These are phyloP conservation scores for Xylaria nigripes DNA, from an alignment of 495 filamentous ascomycete genomes.

Conservation along the genomic window DNA sequence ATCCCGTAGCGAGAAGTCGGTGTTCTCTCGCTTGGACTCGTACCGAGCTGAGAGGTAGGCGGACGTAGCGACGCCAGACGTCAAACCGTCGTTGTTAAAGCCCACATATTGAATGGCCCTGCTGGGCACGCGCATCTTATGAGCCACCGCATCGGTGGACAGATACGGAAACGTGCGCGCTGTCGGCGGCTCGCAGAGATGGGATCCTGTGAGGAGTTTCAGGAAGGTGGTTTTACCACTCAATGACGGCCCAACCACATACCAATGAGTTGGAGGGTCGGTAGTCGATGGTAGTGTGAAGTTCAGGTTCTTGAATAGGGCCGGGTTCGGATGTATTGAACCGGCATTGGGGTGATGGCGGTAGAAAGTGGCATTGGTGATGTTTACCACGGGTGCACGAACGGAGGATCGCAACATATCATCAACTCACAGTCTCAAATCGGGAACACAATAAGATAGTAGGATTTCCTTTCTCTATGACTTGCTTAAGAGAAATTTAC, in stretches of 20 bases:
- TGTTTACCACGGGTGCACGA: conserved; percentile 56
- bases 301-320: conserved; percentile 59
- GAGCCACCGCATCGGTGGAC: conserved; percentile 50
- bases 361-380: conserved; percentile 73
- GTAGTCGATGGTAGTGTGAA: conserved; percentile 54
- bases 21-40: conserved; percentile 76
- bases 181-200: conserved; percentile 61
- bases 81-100: conserved; percentile 55
- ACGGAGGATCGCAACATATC: conserved; percentile 30
- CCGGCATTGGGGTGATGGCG: conserved; percentile 58
- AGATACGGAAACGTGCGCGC: conserved; percentile 73
- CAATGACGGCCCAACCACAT: conserved; percentile 63
- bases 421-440: background rate
- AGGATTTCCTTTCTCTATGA: background rate
- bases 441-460: background rate
- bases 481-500: background rate
- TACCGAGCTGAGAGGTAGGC: conserved; percentile 89
- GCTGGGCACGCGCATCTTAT: conserved; percentile 43
- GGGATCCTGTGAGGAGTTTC: conserved; percentile 62
- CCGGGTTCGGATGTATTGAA: conserved; percentile 42
- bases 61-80: conserved; percentile 43
- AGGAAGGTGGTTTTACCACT: conserved; percentile 69
- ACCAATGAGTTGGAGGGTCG: conserved; percentile 52
- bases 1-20: conserved; percentile 74
- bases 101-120: conserved; percentile 77